Conservation (phyloP, 495 filamentous ascomycete genomes). For the Aspergillus sclerotioniger region DNA sequence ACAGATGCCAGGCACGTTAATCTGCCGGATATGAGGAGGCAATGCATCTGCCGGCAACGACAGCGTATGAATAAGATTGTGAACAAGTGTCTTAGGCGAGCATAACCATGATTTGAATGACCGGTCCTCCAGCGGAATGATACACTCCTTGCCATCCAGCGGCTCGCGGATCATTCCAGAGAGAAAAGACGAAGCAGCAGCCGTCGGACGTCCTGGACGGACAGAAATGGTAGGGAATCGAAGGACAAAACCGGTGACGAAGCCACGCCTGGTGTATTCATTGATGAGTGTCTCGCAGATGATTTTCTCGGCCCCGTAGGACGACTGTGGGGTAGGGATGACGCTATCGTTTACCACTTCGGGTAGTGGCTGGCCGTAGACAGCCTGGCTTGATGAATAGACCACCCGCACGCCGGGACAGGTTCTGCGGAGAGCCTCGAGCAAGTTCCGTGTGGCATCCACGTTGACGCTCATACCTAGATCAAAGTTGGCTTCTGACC, state of each 20-base stretch:
- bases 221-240: slow-evolving; percentile 74
- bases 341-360: slow-evolving; percentile 52
- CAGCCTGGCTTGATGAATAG: slow-evolving; percentile 57
- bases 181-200: slow-evolving; percentile 66
- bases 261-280: slow-evolving; percentile 65
- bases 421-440: slow-evolving; percentile 54
- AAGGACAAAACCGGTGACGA: slow-evolving; percentile 61
- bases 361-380: slow-evolving; percentile 55
- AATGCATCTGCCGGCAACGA: slow-evolving; percentile 48
- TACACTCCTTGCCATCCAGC: slow-evolving; percentile 55
- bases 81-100: slow-evolving; percentile 58
- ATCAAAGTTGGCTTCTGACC: slow-evolving; percentile 69
- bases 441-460: slow-evolving; percentile 60
- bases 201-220: slow-evolving; percentile 65
- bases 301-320: slow-evolving; percentile 73
- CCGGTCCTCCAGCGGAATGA: slow-evolving; percentile 61
- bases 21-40: slow-evolving; percentile 54
- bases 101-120: slow-evolving; percentile 61
- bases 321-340: slow-evolving; percentile 63
- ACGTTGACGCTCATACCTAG: slow-evolving; percentile 70
- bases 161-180: slow-evolving; percentile 68
- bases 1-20: slow-evolving; percentile 70
- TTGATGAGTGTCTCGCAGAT: slow-evolving; percentile 70
- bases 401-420: slow-evolving; percentile 61
- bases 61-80: slow-evolving; percentile 63